Evolutionary conservation across 345 rosid genomes (phyloP).

Genomic region (Eucalyptus marginata): DNA sequence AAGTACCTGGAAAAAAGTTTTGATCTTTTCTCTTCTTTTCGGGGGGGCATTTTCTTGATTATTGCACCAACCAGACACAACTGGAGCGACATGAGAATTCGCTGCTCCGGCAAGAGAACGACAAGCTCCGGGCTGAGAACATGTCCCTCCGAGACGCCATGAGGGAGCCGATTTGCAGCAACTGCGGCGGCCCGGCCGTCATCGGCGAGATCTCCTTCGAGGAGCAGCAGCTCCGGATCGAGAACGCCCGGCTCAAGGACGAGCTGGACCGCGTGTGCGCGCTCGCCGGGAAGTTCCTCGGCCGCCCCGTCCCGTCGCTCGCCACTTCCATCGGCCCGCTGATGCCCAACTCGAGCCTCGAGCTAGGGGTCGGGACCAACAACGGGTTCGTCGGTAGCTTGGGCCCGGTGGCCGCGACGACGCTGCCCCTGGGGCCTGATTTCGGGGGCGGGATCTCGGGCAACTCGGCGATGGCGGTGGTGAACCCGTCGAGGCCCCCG

Average conservation of each 20-base stretch:
- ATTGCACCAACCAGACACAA: constrained; percentile 46
- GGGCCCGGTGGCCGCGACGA: constrained; percentile 19
- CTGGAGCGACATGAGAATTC: constrained; percentile 87
- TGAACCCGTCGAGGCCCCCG: constrained; percentile 8
- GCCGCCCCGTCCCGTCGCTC: constrained; percentile 55
- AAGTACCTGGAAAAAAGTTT: background rate
- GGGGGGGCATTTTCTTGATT: background rate
- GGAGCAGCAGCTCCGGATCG: constrained; percentile 83
- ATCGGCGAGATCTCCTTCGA: constrained; percentile 73
- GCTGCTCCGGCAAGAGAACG: constrained; percentile 75
- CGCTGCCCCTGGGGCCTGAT: constrained; percentile 40
- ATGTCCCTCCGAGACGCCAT: constrained; percentile 86
- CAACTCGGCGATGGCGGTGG: constrained; percentile 22
- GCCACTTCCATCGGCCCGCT: constrained; percentile 20
- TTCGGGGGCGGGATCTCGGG: constrained; percentile 36
- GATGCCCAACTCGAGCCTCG: constrained; percentile 62
- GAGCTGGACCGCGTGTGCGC: constrained; percentile 82
- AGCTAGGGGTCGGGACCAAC: constrained; percentile 70
- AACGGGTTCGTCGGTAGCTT: constrained; percentile 36
- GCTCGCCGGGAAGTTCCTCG: constrained; percentile 82
- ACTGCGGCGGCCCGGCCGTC: constrained; percentile 87
- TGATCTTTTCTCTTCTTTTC: background rate
- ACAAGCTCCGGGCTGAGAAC: constrained; percentile 82
- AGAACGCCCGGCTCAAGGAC: constrained; percentile 76
- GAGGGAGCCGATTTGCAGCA: constrained; percentile 81